Base-by-base conservation (phyloP, 257 asterid genomes). In the Primulina huaijiensis region DNA sequence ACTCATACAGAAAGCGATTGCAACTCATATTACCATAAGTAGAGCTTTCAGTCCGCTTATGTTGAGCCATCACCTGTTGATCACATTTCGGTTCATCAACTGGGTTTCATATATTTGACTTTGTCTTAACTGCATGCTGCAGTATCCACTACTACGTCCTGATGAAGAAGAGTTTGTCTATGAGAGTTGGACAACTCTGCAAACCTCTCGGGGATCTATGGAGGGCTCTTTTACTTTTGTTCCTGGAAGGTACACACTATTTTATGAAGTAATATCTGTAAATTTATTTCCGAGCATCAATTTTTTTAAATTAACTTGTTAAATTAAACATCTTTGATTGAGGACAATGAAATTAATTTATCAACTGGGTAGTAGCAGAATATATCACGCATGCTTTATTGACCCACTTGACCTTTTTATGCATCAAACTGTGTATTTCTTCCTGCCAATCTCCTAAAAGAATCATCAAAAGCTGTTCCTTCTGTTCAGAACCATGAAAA, bases 211-310 rank as follows among this genome's bases (percentile, higher is more conserved):
- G 23, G 99, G 99, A 74, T 90, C 95, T 12, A 74, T 90, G 30
- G 96, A 90, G 81, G 99, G 99, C 62, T 78, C 76, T 70, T 89
- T 90, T 75, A 93, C 95, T 75, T 90, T 86, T 75, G 88, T 93
- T 60, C 97, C 99, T 60, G 99, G 99, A 77, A 87, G 97, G 98
- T 92, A 90, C 35, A 61, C 52, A 63, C 12, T n/a, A 23, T 23
- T 23, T 23, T 23, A 23, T 23, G 25, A 23, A 23, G 25, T 23
- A 23, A 23, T 23, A 31, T 30, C 35, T 59, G 14, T 31, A 31
- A 20, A 19, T 61, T 17, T 40, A 60, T 6, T 0, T 30, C 10
- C 5, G 40, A 37, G 20, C 14, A 35, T 46, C 69, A 62, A 30
- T 30, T 62, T 34, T 53, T 38, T 53, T 52, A 17, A 60, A 56